Evolutionary conservation across 495 filamentous ascomycete species (phyloP).

Genomic region (Daldinia vernicosa): DNA sequence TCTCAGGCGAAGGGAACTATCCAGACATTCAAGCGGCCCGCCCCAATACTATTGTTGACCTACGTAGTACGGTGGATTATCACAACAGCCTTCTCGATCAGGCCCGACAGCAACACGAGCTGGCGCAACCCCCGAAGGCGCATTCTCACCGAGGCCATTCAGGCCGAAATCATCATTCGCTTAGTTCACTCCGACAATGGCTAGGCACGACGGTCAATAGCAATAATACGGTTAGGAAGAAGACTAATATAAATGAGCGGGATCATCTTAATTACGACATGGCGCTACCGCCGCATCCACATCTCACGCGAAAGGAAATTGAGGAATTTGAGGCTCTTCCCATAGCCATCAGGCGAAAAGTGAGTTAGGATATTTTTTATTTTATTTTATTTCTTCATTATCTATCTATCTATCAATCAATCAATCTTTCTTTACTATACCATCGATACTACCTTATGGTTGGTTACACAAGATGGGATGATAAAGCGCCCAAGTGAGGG

Average conservation of each 20-base stretch:
- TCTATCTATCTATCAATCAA: neutral
- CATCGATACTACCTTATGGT: neutral
- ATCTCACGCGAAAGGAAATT: conserved; percentile 38
- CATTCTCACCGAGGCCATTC: conserved; percentile 28
- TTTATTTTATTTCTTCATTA: conserved; percentile 8
- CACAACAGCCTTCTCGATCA: conserved; percentile 42
- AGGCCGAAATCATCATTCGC: conserved; percentile 24
- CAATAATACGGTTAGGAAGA: conserved; percentile 20
- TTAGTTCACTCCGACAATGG: conserved; percentile 39
- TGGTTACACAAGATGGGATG: neutral
- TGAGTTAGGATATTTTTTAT: conserved; percentile 46
- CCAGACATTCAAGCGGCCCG: conserved; percentile 34
- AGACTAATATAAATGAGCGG: conserved; percentile 30
- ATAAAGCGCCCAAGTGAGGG: neutral
- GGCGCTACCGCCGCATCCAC: conserved; percentile 30
- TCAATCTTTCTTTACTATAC: neutral
- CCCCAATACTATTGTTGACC: conserved; percentile 11
- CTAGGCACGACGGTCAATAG: conserved; percentile 15
- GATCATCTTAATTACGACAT: conserved; percentile 22
- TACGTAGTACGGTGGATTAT: conserved; percentile 39
- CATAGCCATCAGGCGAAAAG: conserved; percentile 66
- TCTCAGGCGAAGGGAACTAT: conserved; percentile 40
- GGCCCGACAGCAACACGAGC: conserved; percentile 33
- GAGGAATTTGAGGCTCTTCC: conserved; percentile 64
- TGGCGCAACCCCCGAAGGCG: conserved; percentile 5